A percentile compares a stretch with the other conserved stretches of the same genome.
Conservation (phyloP, 345 rosid species). For the Hypericum perforatum region DNA sequence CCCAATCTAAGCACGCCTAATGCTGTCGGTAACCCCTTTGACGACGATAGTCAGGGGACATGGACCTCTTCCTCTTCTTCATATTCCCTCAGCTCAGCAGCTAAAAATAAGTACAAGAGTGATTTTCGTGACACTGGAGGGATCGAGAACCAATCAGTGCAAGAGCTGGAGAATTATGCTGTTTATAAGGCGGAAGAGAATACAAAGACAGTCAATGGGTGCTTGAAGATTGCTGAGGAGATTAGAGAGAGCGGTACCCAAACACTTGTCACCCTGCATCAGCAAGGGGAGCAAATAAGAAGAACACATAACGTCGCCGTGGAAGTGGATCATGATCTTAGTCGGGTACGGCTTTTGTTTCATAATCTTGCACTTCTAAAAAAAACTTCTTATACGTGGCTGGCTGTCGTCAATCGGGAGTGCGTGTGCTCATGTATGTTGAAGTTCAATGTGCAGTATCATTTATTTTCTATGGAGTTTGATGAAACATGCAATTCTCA, state of each 20-base stretch:
- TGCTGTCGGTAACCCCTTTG: conserved; percentile 46
- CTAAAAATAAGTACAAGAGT: conserved; percentile 55
- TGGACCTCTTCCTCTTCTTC: conserved; percentile 28
- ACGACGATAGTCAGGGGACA: conserved; percentile 24
- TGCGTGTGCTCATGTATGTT: too few species aligned
- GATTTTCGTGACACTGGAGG: conserved; percentile 80
- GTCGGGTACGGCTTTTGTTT: conserved; percentile 52
- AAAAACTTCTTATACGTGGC: too few species aligned
- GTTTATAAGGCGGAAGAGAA: conserved; percentile 91
- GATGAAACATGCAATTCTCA: neutral
- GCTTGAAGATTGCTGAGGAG: conserved; percentile 84
- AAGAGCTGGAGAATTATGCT: conserved; percentile 80
- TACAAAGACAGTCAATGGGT: conserved; percentile 62
- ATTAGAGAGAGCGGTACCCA: conserved; percentile 74
- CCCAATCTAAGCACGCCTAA: conserved; percentile 29
- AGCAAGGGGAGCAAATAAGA: conserved; percentile 86
- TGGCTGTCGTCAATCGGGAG: too few species aligned
- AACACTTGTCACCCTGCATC: conserved; percentile 70
- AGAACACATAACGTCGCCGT: conserved; percentile 63
- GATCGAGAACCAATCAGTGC: conserved; percentile 71
- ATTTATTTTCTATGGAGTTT: neutral
- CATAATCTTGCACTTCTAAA: neutral
- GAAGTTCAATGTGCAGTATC: neutral
- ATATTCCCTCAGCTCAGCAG: conserved; percentile 26
- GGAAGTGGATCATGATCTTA: conserved; percentile 76